Evolutionary conservation across 805 yeast genomes (phyloP), one percentile per base, ranked within the genome.

Genomic region (Teunomyces barrocoloradensis): DNA sequence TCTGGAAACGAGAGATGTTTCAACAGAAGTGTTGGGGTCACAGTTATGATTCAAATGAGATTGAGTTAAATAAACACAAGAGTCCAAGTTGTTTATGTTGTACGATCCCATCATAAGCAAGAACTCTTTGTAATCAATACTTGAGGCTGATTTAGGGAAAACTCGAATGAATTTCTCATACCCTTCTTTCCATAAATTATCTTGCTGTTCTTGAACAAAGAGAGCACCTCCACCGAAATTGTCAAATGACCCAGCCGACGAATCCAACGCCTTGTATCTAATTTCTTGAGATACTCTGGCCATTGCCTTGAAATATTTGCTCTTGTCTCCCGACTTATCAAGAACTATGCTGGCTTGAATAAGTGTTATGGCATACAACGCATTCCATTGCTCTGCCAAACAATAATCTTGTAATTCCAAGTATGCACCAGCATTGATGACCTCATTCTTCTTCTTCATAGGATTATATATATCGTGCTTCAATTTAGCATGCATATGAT

Each of bases 31-130:
- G 57, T 84, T 87, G 2, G 94, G 91, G 35, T 76, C 81, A 68
- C 96, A 89, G 56, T 73, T 75, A 60, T 89, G 96, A 58, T 88
- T 88, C 57, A 88, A 67, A 58, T 86, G 87, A 0, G 94, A 81
- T 51, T 85, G 86, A 6, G 75, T 59, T 50, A 81, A 71, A 60
- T 73, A 88, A 13, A 87, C 58, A 42, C 81, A 78, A 2, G 85
- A 82, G 45, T 82, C 84, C 44, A 84, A 69, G 56, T 87, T 85
- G 65, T 88, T 88, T 55, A 88, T 78, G 64, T 87, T 85, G 59
- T 82, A 85, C 49, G 83, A 78, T 1, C 96, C 96, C 55, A 88
- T 64, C 65, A 80, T 80, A 47, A 64, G 67, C 61, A 86, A 62
- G 57, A 74, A 89, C 49, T 79, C 82, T 29, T 81, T 80, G 53